Conservation (phyloP, 2,329 filamentous ascomycete genomes). For the Xylogone sp. region DNA sequence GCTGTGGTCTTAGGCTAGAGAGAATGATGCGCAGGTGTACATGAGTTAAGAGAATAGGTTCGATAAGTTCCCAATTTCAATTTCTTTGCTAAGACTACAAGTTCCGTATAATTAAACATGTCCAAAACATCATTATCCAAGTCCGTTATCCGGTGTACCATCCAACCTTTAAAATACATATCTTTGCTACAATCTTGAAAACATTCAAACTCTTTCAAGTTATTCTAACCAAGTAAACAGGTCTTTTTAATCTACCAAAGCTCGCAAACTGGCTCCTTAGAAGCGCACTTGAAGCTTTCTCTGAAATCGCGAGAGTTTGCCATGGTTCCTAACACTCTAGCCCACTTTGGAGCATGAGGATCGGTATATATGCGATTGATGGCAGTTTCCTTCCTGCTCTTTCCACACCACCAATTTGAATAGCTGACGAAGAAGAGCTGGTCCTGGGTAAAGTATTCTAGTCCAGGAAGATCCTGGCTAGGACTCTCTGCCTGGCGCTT, state of each 20-base stretch:
- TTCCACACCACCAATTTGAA: constrained; percentile 64
- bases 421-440: constrained; percentile 68
- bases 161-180: not conserved
- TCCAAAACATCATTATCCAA: too few species aligned
- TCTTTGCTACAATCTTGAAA: not conserved
- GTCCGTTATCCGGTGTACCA: too few species aligned
- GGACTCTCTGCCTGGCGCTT: constrained; percentile 48
- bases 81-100: too few species aligned
- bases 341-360: constrained; percentile 60
- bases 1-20: too few species aligned
- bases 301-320: constrained; percentile 65
- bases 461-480: constrained; percentile 52
- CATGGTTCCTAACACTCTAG: constrained; percentile 59
- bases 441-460: constrained; percentile 60
- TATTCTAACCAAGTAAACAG: not conserved
- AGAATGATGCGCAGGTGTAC: too few species aligned
- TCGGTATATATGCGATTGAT: constrained; percentile 57
- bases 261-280: constrained; percentile 64
- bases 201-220: not conserved
- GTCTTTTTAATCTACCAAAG: constrained; percentile 50
- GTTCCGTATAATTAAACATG: too few species aligned
- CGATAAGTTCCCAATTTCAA: too few species aligned
- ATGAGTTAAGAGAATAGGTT: too few species aligned
- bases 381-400: constrained; percentile 54
- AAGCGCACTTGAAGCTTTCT: constrained; percentile 62